Evolutionary conservation across 495 filamentous ascomycete genomes (phyloP).

Genomic region (Oidiodendron maius): DNA sequence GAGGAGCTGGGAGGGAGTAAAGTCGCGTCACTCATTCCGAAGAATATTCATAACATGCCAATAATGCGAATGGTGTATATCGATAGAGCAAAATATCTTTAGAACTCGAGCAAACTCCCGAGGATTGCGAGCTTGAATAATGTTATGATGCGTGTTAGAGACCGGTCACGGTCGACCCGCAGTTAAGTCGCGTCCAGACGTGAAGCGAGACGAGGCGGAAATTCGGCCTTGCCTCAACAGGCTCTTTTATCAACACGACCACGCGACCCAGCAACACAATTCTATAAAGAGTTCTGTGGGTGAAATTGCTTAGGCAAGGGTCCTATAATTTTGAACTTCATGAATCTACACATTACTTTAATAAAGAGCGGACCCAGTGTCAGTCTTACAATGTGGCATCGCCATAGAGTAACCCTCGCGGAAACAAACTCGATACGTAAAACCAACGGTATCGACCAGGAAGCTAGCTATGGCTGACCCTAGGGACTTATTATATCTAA

Average conservation of each 20-base stretch:
- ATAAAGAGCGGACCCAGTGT: too few species aligned
- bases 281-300: too few species aligned
- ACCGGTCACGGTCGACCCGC: background rate
- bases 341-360: too few species aligned
- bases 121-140: constrained; percentile 8
- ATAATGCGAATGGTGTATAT: constrained; percentile 2
- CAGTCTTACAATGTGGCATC: too few species aligned
- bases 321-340: too few species aligned
- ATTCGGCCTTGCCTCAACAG: background rate
- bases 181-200: constrained; percentile 1
- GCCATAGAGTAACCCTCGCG: too few species aligned
- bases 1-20: constrained; percentile 21
- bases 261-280: too few species aligned
- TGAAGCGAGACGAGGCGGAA: background rate
- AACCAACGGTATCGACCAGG: too few species aligned
- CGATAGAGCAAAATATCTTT: constrained; percentile 5
- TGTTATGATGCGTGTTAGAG: constrained; percentile 10
- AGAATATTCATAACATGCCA: constrained; percentile 19
- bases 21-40: constrained; percentile 24
- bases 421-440: too few species aligned
- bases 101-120: background rate
- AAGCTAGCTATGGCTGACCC: too few species aligned
- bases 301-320: too few species aligned
- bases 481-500: too few species aligned
- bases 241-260: background rate